phyloP scores from a whole-genome alignment of 331 rosid species.

The Malus hybrid region DNA sequence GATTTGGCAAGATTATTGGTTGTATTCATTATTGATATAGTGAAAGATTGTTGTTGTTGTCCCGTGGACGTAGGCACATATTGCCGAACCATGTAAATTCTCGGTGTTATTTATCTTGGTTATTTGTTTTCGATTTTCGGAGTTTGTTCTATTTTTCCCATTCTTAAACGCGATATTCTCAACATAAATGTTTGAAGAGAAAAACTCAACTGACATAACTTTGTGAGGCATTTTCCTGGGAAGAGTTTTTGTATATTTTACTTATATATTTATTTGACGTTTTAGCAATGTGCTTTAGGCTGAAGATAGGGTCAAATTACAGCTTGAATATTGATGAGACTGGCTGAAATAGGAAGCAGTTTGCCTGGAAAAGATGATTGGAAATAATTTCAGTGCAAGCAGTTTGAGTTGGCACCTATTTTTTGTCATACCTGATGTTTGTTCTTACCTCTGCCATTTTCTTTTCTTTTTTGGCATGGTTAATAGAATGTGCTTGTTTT shows the following conservation, averaged over 20 bases:
- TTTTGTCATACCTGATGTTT: background rate
- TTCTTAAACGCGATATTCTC: too few relatives aligned
- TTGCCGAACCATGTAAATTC: too few relatives aligned
- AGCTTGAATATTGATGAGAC: background rate
- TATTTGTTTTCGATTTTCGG: too few relatives aligned
- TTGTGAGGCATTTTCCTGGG: background rate
- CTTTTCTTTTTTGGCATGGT: background rate
- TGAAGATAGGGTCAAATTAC: background rate
- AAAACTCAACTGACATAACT: background rate
- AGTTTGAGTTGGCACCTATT: background rate
- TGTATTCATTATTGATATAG: too few relatives aligned
- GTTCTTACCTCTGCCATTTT: background rate
- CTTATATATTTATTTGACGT: background rate
- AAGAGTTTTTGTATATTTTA: background rate
- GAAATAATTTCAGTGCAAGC: background rate
- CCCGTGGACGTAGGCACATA: too few relatives aligned
- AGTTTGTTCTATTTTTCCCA: too few relatives aligned
- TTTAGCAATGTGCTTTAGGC: background rate
- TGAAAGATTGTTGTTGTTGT: too few relatives aligned
- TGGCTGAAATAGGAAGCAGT: background rate
- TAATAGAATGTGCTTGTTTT: conserved; percentile 2
- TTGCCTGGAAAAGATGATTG: background rate
- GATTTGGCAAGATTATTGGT: too few relatives aligned
- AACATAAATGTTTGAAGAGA: background rate
- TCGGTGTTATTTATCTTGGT: too few relatives aligned